phyloP scores from a whole-genome alignment of 768 basidiomycete genomes.

The Dentipellis sp. region DNA sequence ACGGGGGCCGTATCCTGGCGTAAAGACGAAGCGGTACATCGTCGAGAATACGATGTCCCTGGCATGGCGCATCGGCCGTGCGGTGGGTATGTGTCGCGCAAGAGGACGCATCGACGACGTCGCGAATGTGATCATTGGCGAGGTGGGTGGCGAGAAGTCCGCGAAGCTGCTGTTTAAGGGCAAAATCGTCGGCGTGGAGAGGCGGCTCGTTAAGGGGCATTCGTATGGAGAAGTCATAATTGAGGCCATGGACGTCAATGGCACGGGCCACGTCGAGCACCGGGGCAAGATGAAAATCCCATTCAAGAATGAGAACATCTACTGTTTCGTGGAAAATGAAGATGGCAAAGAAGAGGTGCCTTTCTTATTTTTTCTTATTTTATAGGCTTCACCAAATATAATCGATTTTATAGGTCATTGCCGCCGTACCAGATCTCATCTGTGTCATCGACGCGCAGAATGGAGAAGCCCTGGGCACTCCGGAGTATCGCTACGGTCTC shows the following conservation, averaged over 20 bases:
- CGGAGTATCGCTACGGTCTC: slow-evolving; percentile 49
- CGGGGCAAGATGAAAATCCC: slow-evolving; percentile 22
- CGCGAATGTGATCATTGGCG: slow-evolving; percentile 20
- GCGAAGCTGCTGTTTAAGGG: slow-evolving; percentile 43
- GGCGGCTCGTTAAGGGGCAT: slow-evolving; percentile 32
- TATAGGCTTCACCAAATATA: slow-evolving; percentile 5
- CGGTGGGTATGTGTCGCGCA: slow-evolving; percentile 42
- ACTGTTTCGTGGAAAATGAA: slow-evolving; percentile 19
- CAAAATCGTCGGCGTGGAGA: slow-evolving; percentile 45
- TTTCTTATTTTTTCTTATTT: background rate
- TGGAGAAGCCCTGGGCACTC: slow-evolving; percentile 54
- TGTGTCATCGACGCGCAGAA: slow-evolving; percentile 53
- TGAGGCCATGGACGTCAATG: slow-evolving; percentile 15
- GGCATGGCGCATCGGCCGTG: slow-evolving; percentile 55
- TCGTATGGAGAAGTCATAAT: slow-evolving; percentile 30
- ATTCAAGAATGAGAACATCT: slow-evolving; percentile 51
- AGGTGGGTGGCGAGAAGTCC: slow-evolving; percentile 17
- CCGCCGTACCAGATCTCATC: slow-evolving; percentile 58
- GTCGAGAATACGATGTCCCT: slow-evolving; percentile 46
- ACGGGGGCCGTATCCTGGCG: slow-evolving; percentile 29
- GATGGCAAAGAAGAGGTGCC: slow-evolving; percentile 18
- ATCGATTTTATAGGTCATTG: slow-evolving; percentile 17
- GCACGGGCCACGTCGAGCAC: background rate
- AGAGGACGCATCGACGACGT: slow-evolving; percentile 31
- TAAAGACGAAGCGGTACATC: slow-evolving; percentile 23